Evolutionary conservation across 176 grass and related monocot species (phyloP).

Genomic region (Echinochloa phyllopogon): DNA sequence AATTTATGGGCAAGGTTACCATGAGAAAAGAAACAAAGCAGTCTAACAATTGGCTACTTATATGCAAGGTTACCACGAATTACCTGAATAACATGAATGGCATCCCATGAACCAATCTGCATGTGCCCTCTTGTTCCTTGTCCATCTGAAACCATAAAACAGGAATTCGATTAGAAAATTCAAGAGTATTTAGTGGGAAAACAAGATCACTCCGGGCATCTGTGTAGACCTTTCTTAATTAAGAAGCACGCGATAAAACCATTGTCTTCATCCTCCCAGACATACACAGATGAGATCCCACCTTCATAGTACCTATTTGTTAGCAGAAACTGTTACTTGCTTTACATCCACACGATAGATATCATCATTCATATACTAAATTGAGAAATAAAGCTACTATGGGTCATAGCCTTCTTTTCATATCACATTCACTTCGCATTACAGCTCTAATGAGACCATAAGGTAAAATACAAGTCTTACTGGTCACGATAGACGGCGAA

Average conservation of each 20-base stretch:
- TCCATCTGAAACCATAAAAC: constrained; percentile 65
- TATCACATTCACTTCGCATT: constrained; percentile 7
- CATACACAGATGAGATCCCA: constrained; percentile 93
- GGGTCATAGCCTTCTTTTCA: constrained; percentile 28
- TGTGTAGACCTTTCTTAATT: constrained; percentile 85
- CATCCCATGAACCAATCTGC: constrained; percentile 96
- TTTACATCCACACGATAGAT: constrained; percentile 10
- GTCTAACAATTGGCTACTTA: constrained; percentile 26
- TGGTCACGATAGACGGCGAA: constrained; percentile 95
- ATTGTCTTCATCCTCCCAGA: constrained; percentile 88
- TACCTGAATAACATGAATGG: constrained; percentile 99
- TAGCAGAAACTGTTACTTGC: constrained; percentile 29
- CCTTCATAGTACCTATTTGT: constrained; percentile 96
- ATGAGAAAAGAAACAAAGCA: constrained; percentile 14
- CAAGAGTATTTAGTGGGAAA: constrained; percentile 16
- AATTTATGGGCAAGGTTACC: constrained; percentile 3
- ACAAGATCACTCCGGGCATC: constrained; percentile 20
- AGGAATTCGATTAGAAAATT: constrained; percentile 28
- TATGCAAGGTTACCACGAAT: constrained; percentile 4
- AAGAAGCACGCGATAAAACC: constrained; percentile 95
- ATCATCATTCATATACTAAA: background rate
- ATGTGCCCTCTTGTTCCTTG: constrained; percentile 83
- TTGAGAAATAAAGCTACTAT: constrained; percentile 3
- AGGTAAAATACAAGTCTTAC: constrained; percentile 60
- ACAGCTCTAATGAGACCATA: background rate